These are phyloP conservation scores for Fusarium sp. DNA, from an alignment of 2,329 filamentous ascomycete genomes.

Conservation along the genomic window DNA sequence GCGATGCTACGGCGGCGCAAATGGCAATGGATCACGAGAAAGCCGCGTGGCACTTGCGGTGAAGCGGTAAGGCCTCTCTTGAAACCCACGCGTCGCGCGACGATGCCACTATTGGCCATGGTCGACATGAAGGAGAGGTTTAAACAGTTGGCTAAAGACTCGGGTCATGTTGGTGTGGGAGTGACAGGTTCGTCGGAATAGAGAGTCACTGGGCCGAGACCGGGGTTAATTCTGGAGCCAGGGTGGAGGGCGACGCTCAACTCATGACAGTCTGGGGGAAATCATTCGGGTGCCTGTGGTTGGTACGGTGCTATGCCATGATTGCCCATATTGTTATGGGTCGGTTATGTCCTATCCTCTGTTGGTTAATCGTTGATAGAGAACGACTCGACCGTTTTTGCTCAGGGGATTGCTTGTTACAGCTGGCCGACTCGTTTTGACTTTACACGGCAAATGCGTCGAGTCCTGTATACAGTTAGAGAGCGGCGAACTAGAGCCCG, in stretches of 20 bases:
- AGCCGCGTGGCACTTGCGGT: neutral
- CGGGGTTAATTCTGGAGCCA: neutral
- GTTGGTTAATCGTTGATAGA: neutral
- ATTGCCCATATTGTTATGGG: neutral
- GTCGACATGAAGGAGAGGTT: neutral
- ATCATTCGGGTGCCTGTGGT: neutral
- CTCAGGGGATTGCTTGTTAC: neutral
- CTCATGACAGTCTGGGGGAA: neutral
- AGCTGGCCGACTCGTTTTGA: neutral
- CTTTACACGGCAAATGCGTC: neutral
- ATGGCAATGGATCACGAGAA: neutral
- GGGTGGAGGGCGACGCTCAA: neutral
- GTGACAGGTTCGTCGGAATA: constrained; percentile 25
- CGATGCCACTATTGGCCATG: constrained; percentile 25
- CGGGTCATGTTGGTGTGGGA: neutral
- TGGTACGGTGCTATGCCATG: neutral
- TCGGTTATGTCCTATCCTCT: neutral
- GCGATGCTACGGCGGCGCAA: neutral
- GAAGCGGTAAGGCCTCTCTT: constrained; percentile 12
- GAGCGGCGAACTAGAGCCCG: neutral
- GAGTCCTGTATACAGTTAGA: neutral
- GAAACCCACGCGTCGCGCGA: constrained; percentile 23
- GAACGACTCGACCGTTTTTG: neutral
- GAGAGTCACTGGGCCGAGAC: neutral
- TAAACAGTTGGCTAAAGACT: neutral